Base-by-base conservation (phyloP, 441 rosid genomes). In the Lepidium campestre region DNA sequence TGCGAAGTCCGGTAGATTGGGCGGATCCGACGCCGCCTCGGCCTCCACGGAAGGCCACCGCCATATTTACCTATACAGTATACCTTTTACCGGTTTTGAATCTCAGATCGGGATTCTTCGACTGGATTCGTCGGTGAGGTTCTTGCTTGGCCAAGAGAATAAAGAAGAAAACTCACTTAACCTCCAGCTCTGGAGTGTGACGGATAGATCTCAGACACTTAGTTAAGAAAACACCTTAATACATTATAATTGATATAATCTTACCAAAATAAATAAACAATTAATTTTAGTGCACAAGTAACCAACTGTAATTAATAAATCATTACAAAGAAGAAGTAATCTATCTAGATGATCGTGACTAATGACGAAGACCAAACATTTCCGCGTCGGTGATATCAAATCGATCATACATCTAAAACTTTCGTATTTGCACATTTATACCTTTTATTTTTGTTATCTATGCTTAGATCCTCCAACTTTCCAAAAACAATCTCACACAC, bases 1-100 rank as follows among this genome's bases (percentile, higher is more conserved):
- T 57, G 13, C 90, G 85, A 58, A 86, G 62, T 57, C 83, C 87
- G 64, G 69, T 68, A 36, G 72, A 74, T 62, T 68, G 59, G 13
- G 78, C 86, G 25, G 79, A 75, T 70, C 80, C 78, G 40, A 75
- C 70, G 19, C 83, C 90, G 56, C 82, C 80, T 1, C 91, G 85
- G 74, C 86, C 73, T 59, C 93, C 93, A 53, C 97, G 84, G 72
- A 75, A 77, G 80, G 90, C 83, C 72, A 84, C 87, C 58, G 92
- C 96, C 96, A 91, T 91, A 50, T 69, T 44, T 18, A 64, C 46
- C 31, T 42, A 42, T 55, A 19, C 36, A 6, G 70, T 67, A 52
- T 68, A 57, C 27, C 48, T 65, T 41, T 7, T 1, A 42, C 40
- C 18, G 59, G 29, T 14, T 7, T 17, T 40, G 22, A 10, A 57